Evolutionary conservation across 2,329 filamentous ascomycete species (phyloP).

Genomic region (Aspergillus aculeatinus): DNA sequence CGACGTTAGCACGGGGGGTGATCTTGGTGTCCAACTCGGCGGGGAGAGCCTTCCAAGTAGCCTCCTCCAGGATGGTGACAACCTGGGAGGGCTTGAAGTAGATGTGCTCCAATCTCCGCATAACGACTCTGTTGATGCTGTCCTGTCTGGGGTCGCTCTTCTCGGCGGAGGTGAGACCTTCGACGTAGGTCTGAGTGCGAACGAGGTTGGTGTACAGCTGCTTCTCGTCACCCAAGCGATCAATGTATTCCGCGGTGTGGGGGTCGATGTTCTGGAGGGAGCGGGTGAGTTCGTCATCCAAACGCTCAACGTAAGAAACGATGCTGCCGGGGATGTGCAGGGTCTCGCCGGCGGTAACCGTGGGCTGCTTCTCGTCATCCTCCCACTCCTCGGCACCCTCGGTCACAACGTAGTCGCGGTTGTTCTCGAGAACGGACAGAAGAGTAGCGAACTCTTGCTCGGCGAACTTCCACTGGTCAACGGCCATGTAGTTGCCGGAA

Average conservation of each 20-base stretch:
- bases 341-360: slow-evolving; percentile 68
- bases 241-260: slow-evolving; percentile 97
- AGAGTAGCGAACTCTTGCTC: slow-evolving; percentile 81
- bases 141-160: slow-evolving; percentile 76
- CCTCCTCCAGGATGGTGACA: slow-evolving; percentile 89
- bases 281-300: slow-evolving; percentile 94
- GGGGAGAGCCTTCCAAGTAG: slow-evolving; percentile 82
- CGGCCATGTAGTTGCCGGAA: slow-evolving; percentile 74
- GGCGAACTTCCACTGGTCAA: slow-evolving; percentile 95
- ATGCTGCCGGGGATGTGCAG: slow-evolving; percentile 92
- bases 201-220: slow-evolving; percentile 90
- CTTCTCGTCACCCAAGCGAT: slow-evolving; percentile 87
- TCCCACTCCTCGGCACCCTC: slow-evolving; percentile 98
- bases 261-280: slow-evolving; percentile 98
- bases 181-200: slow-evolving; percentile 83
- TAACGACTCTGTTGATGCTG: slow-evolving; percentile 85
- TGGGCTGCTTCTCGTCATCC: slow-evolving; percentile 91
- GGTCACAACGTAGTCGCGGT: slow-evolving; percentile 78
- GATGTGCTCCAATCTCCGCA: slow-evolving; percentile 91
- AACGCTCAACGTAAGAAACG: slow-evolving; percentile 88
- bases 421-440: slow-evolving; percentile 74
- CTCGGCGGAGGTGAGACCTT: slow-evolving; percentile 69
- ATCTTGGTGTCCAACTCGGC: slow-evolving; percentile 70
- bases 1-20: slow-evolving; percentile 67
- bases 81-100: slow-evolving; percentile 99